Percentiles rank a stretch among this genome's conserved stretches.
These are phyloP conservation scores for Lyophyllum decastes DNA, from an alignment of 768 basidiomycete species.

Conservation along the genomic window DNA sequence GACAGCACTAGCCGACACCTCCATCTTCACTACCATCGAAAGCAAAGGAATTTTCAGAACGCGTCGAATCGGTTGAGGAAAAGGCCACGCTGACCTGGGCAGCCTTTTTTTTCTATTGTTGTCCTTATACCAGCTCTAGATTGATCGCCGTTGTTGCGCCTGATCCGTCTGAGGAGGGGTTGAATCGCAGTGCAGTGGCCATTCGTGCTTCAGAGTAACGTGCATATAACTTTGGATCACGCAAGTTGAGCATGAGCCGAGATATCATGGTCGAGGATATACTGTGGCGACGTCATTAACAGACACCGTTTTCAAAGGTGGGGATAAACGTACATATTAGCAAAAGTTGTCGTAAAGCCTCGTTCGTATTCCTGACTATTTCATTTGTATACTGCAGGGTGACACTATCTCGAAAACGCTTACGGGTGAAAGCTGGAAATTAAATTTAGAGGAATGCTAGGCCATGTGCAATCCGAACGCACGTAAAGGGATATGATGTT, in stretches of 20 bases:
- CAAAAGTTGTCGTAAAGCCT: slow-evolving; percentile 22
- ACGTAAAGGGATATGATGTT: slow-evolving; percentile 27
- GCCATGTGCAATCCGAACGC: too few species aligned
- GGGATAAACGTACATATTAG: slow-evolving; percentile 17
- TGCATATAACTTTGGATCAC: slow-evolving; percentile 24
- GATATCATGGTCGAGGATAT: slow-evolving; percentile 32
- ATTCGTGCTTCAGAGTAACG: slow-evolving; percentile 4
- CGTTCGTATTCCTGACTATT: slow-evolving; percentile 18
- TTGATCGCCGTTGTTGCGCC: neutral
- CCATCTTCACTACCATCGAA: too few species aligned
- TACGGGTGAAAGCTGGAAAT: slow-evolving; percentile 16
- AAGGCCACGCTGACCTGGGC: too few species aligned
- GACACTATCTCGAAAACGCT: neutral
- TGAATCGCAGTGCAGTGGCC: slow-evolving; percentile 16
- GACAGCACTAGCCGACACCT: too few species aligned
- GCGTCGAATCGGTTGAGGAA: too few species aligned
- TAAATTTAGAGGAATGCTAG: too few species aligned
- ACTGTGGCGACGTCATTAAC: slow-evolving; percentile 11
- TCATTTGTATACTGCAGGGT: too few species aligned
- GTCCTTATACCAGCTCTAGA: neutral
- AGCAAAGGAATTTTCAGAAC: too few species aligned
- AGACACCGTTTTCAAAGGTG: too few species aligned
- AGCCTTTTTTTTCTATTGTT: too few species aligned
- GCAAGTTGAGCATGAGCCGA: slow-evolving; percentile 33
- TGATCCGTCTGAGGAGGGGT: slow-evolving; percentile 6